Base-by-base conservation (phyloP, 2,329 filamentous ascomycete species). In the Endocalyx cinctus region DNA sequence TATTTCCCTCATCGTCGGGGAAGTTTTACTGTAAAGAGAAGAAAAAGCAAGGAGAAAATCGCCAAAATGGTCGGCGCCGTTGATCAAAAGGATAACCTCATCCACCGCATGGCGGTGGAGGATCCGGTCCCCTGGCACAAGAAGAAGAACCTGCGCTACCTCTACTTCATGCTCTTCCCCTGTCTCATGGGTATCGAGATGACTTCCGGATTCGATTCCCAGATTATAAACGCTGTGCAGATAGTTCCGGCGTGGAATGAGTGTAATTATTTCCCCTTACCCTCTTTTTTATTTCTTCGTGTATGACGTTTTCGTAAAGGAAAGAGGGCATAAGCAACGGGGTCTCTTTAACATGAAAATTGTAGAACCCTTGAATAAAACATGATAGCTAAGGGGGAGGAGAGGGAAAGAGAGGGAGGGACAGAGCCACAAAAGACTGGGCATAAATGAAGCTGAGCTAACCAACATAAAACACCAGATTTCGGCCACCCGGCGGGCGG, bases 101-200 rank as follows among this genome's bases (percentile, higher is more conserved):
- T 63, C 57, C 57, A 62, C 51, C 59, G 57, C 50, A 56, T 63
- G 56, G 60, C 59, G 52, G 55, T 62, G 51, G 57, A 59, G 19
- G 60, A 63, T 46, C 57, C 49, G 29, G 41, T 62, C 27, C 60
- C 62, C 29, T 77, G 72, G 74, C 76, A 70, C 58, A 66, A 66
- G 45, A 79, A 79, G 47, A 66, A 58, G 4, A 76, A 78, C 39
- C 59, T 79, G 28, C 63, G 74, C 20, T 44, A 45, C 11, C 57
- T 79, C 34, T 79, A 79, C 48, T 57, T 77, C 12, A 48, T 72
- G 39, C 58, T 79, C 29, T 72, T 79, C 31, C 72, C 72, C 10
- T 72, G 70, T 23, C 70, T 70, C 49, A 71, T 78, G 52, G 74
- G 74, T 25, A 74, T 79, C 29, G 74, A 79, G 55, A 74, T 75